phyloP scores from a whole-genome alignment of 2,329 filamentous ascomycete species.

The Xylariaceae sp. region DNA sequence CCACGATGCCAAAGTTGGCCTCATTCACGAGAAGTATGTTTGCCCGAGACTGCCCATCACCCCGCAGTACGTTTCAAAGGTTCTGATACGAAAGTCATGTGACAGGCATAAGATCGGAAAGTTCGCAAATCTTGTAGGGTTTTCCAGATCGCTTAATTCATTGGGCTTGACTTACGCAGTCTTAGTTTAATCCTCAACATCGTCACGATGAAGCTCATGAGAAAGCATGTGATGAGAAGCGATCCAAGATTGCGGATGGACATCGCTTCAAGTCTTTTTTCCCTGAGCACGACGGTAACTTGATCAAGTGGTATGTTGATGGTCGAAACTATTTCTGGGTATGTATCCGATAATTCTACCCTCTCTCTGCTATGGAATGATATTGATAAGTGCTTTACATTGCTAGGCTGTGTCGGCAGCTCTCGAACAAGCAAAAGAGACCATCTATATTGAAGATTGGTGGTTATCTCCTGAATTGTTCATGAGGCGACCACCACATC shows the following conservation, averaged over 20 bases:
- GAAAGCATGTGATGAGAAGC: slow-evolving; percentile 75
- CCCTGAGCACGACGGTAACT: slow-evolving; percentile 78
- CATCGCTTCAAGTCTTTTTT: slow-evolving; percentile 91
- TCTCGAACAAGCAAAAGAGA: slow-evolving; percentile 84
- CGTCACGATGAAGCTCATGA: slow-evolving; percentile 94
- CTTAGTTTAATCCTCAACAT: slow-evolving; percentile 76
- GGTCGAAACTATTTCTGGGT: slow-evolving; percentile 91
- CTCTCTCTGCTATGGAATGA: neutral
- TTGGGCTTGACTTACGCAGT: neutral
- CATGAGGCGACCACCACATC: slow-evolving; percentile 76
- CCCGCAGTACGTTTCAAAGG: neutral
- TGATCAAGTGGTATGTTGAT: slow-evolving; percentile 96
- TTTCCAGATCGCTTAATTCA: neutral
- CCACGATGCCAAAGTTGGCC: slow-evolving; percentile 52
- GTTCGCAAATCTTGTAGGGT: slow-evolving; percentile 57
- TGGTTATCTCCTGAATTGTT: slow-evolving; percentile 91
- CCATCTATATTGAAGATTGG: slow-evolving; percentile 96
- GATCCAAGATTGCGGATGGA: slow-evolving; percentile 63
- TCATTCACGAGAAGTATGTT: slow-evolving; percentile 56
- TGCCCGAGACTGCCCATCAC: neutral
- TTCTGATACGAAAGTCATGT: neutral
- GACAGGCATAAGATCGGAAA: slow-evolving; percentile 60
- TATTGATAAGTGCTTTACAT: slow-evolving; percentile 3
- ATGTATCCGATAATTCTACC: slow-evolving; percentile 5
- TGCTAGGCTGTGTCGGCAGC: slow-evolving; percentile 72